Evolutionary conservation across 1,284 basidiomycete species (phyloP).

Genomic region (Sparassis latifolia): DNA sequence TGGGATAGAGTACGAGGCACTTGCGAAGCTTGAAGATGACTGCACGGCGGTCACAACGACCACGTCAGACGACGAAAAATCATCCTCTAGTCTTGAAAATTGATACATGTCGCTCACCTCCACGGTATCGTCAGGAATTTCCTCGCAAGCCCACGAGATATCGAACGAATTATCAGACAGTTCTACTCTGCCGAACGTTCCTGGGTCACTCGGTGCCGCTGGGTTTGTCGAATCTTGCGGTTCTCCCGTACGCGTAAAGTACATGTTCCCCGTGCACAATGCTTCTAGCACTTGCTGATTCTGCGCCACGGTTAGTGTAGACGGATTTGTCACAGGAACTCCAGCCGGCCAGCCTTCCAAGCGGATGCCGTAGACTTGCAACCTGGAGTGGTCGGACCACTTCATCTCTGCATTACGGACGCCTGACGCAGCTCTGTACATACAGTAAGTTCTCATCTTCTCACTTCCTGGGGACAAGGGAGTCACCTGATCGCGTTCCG

Average conservation of each 20-base stretch:
- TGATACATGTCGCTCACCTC: too few species aligned
- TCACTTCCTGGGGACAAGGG: not conserved
- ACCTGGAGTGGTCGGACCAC: constrained; percentile 57
- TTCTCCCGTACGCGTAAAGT: constrained; percentile 26
- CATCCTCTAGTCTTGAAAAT: too few species aligned
- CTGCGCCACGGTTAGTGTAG: constrained; percentile 43
- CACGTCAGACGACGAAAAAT: too few species aligned
- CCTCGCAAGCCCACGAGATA: constrained; percentile 5
- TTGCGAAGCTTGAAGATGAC: too few species aligned
- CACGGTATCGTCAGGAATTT: too few species aligned
- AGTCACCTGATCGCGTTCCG: constrained; percentile 46
- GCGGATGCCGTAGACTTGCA: constrained; percentile 47
- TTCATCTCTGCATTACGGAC: constrained; percentile 64
- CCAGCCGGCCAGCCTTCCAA: constrained; percentile 55
- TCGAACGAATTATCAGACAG: not conserved
- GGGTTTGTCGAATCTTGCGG: not conserved
- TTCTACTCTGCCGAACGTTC: not conserved
- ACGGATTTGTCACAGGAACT: constrained; percentile 55
- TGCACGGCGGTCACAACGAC: too few species aligned
- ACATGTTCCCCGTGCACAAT: constrained; percentile 39
- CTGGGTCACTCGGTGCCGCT: not conserved
- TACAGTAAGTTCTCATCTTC: constrained; percentile 3
- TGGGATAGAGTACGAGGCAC: too few species aligned
- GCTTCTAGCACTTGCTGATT: constrained; percentile 46
- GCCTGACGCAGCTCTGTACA: constrained; percentile 42